Percentiles rank a stretch among this genome's conserved stretches.
These are phyloP conservation scores for Leccinum disarticulatum DNA, from an alignment of 768 basidiomycete species.

Conservation along the genomic window DNA sequence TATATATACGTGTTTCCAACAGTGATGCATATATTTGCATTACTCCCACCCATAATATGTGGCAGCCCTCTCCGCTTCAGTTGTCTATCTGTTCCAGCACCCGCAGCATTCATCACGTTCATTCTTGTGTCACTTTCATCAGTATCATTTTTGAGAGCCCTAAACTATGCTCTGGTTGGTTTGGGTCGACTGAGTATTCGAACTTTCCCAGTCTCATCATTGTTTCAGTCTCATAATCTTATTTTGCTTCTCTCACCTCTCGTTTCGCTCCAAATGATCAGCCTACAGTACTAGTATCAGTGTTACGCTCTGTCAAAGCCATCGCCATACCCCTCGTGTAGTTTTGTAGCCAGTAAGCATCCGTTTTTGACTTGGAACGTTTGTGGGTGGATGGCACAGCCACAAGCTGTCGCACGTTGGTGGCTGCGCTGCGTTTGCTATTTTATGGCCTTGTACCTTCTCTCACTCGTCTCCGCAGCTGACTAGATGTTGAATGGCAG, in stretches of 20 bases:
- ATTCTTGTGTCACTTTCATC: slow-evolving; percentile 20
- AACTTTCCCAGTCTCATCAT: slow-evolving; percentile 23
- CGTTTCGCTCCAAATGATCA: slow-evolving; percentile 18
- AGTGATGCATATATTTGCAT: slow-evolving; percentile 23
- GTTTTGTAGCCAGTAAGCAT: slow-evolving; percentile 31
- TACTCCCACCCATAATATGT: slow-evolving; percentile 4
- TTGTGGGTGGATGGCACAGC: slow-evolving; percentile 10
- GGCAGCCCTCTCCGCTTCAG: slow-evolving; percentile 7
- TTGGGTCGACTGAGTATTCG: slow-evolving; percentile 26
- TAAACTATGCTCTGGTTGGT: slow-evolving; percentile 23
- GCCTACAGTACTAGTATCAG: slow-evolving; percentile 35
- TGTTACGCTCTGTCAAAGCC: slow-evolving; percentile 25
- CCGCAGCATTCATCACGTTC: background rate
- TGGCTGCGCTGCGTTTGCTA: slow-evolving; percentile 13
- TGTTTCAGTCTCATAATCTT: slow-evolving; percentile 33
- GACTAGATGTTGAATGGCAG: slow-evolving; percentile 52
- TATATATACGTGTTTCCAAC: slow-evolving; percentile 9
- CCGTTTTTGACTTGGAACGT: background rate
- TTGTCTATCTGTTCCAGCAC: slow-evolving; percentile 1
- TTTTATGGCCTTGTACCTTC: slow-evolving; percentile 15
- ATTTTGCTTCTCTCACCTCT: slow-evolving; percentile 23
- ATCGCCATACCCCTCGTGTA: slow-evolving; percentile 37
- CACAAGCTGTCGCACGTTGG: slow-evolving; percentile 12
- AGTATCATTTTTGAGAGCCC: slow-evolving; percentile 16
- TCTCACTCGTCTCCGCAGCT: slow-evolving; percentile 15